phyloP scores from a whole-genome alignment of 805 yeast species.

The Candida suzukii region DNA sequence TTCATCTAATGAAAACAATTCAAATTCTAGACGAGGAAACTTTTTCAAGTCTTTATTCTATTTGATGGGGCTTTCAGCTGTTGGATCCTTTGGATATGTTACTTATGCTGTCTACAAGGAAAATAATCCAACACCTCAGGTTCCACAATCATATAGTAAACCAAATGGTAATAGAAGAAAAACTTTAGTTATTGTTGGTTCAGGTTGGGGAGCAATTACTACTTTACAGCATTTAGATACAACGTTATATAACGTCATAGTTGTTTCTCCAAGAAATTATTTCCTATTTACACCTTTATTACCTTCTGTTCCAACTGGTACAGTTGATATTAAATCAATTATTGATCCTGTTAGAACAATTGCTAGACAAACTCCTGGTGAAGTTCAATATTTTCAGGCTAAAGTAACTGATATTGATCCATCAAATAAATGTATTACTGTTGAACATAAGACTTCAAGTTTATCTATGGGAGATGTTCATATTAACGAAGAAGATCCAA shows the following conservation, averaged over 20 bases:
- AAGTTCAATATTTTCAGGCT: constrained; percentile 79
- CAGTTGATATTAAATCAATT: constrained; percentile 82
- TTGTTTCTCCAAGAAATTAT: constrained; percentile 90
- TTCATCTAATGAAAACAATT: too few species aligned
- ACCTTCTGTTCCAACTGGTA: constrained; percentile 91
- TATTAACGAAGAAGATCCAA: constrained; percentile 34
- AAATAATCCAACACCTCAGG: constrained; percentile 51
- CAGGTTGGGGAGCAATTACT: constrained; percentile 93
- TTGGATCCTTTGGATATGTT: constrained; percentile 47
- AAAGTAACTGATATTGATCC: constrained; percentile 83
- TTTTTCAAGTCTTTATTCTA: constrained; percentile 37
- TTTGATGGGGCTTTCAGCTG: constrained; percentile 38
- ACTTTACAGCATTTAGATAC: constrained; percentile 80
- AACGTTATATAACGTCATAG: constrained; percentile 76
- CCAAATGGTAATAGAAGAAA: constrained; percentile 53
- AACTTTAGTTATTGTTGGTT: constrained; percentile 69
- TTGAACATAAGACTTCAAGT: constrained; percentile 47
- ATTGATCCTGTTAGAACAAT: constrained; percentile 87
- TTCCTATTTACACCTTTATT: constrained; percentile 91
- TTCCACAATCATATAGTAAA: constrained; percentile 41
- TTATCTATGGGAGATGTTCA: constrained; percentile 47
- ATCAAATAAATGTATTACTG: constrained; percentile 51
- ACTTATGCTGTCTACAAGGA: constrained; percentile 60
- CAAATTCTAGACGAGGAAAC: too few species aligned
- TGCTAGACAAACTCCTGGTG: constrained; percentile 66